Percentiles rank a stretch among this genome's conserved stretches.
These are phyloP conservation scores for Pseudozyma tsukubaensis DNA, from an alignment of 1,284 basidiomycete genomes.

Conservation along the genomic window DNA sequence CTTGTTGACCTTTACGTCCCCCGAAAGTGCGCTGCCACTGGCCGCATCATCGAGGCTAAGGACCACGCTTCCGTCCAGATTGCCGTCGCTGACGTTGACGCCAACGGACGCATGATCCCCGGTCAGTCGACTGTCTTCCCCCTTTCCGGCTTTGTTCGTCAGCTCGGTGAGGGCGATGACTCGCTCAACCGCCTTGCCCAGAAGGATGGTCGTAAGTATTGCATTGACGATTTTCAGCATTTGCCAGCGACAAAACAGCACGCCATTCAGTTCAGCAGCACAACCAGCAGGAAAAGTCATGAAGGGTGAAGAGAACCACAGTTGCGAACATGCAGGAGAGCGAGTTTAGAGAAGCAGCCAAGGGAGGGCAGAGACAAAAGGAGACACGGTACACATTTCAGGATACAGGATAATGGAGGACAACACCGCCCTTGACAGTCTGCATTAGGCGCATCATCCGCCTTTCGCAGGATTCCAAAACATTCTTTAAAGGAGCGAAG, in stretches of 20 bases:
- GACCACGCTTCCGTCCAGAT: constrained; percentile 99
- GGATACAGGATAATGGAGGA: background rate
- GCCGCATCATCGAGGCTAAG: constrained; percentile 96
- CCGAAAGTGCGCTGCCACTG: constrained; percentile 85
- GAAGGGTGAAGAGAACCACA: no score
- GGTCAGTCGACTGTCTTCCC: constrained; percentile 89
- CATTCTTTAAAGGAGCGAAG: constrained; percentile 59
- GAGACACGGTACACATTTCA: background rate
- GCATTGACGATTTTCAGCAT: background rate
- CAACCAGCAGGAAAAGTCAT: background rate
- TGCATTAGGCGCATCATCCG: constrained; percentile 54
- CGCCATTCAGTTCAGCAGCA: background rate
- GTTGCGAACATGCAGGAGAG: background rate
- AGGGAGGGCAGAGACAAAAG: no score
- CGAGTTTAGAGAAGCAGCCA: background rate
- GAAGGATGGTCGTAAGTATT: constrained; percentile 87
- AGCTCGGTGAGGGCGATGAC: constrained; percentile 96
- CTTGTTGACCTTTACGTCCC: constrained; percentile 99
- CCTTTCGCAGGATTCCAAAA: constrained; percentile 65
- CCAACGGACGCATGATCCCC: constrained; percentile 85
- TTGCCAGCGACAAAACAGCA: constrained; percentile 1
- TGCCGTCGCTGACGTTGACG: constrained; percentile 92
- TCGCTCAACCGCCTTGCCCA: constrained; percentile 96
- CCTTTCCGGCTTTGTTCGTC: constrained; percentile 91
- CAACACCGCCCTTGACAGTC: constrained; percentile 64